phyloP scores from a whole-genome alignment of 495 filamentous ascomycete species.

The Thermothielavioides terrestris region DNA sequence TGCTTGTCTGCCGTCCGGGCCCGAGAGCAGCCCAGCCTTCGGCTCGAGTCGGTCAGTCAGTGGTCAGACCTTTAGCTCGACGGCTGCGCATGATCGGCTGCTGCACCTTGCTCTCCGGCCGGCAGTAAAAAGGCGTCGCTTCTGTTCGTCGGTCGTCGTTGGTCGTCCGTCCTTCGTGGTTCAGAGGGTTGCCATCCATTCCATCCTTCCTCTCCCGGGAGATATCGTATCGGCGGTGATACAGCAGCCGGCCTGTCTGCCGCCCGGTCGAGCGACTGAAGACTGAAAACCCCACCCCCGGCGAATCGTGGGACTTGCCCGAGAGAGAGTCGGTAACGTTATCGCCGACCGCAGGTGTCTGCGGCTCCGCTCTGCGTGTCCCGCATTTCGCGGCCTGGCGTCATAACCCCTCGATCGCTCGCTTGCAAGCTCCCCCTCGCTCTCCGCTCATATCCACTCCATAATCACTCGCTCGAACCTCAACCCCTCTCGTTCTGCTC shows the following conservation, averaged over 20 bases:
- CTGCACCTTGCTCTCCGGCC: not conserved
- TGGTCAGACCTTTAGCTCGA: slow-evolving; percentile 9
- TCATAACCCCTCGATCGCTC: not conserved
- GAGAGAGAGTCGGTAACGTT: not conserved
- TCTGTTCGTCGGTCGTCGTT: too few species aligned
- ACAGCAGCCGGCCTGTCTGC: slow-evolving; percentile 3
- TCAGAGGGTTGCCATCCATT: not conserved
- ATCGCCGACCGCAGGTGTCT: not conserved
- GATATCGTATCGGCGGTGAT: slow-evolving; percentile 1
- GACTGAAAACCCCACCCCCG: not conserved
- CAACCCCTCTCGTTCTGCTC: not conserved
- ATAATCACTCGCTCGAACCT: not conserved
- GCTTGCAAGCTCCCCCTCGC: not conserved
- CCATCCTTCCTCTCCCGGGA: not conserved
- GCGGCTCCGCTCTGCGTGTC: too few species aligned
- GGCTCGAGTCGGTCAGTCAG: not conserved
- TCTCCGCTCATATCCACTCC: not conserved
- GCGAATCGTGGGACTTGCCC: not conserved
- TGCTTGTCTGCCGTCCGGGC: slow-evolving; percentile 12
- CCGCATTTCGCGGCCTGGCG: too few species aligned
- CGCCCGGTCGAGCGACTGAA: not conserved
- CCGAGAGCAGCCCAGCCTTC: not conserved
- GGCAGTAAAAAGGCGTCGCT: not conserved
- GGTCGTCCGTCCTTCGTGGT: not conserved
- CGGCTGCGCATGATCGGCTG: slow-evolving; percentile 5